These are phyloP conservation scores for Solanum gracilifrons DNA, from an alignment of 257 asterid genomes.

Conservation along the genomic window DNA sequence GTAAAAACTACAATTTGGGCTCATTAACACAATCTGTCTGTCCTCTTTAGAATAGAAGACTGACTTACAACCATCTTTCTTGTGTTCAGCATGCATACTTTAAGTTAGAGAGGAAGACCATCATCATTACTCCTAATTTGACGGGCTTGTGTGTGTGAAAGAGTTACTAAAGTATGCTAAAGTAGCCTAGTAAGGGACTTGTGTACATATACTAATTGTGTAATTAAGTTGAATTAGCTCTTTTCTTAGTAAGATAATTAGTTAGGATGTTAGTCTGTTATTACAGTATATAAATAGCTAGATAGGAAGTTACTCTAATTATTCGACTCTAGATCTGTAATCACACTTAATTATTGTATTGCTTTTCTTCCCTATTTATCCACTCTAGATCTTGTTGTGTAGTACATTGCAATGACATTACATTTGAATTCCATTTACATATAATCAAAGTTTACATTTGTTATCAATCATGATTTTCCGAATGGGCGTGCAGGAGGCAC, in stretches of 20 bases:
- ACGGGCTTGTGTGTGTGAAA: neutral
- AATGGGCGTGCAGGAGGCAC: slow-evolving; percentile 57
- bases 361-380: neutral
- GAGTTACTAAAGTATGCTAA: no score
- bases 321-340: neutral
- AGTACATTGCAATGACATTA: neutral
- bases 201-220: neutral
- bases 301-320: neutral
- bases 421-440: neutral
- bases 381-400: neutral
- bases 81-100: neutral
- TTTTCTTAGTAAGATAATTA: no score
- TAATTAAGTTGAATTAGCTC: neutral
- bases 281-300: neutral
- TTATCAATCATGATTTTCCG: neutral
- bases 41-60: neutral
- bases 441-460: neutral
- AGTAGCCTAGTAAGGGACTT: neutral
- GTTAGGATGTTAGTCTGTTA: neutral
- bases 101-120: neutral
- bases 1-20: neutral
- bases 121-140: neutral
- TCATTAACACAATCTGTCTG: neutral
- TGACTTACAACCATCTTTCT: neutral
- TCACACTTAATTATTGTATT: neutral